phyloP scores from a whole-genome alignment of 768 basidiomycete species.

The Fomitopsis serialis region DNA sequence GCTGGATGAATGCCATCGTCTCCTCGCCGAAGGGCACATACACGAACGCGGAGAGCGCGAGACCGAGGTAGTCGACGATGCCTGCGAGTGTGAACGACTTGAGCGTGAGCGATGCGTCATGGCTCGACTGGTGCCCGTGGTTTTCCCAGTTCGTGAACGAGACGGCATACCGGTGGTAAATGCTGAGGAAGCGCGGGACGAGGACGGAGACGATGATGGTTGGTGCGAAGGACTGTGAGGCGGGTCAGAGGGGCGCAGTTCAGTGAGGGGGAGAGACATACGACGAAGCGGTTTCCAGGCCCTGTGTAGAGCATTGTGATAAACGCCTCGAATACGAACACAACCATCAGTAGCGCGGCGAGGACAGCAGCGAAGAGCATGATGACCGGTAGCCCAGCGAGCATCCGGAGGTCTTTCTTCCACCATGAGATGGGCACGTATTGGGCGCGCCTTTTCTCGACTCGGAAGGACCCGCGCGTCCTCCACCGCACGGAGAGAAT shows the following conservation, averaged over 20 bases:
- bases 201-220: conserved; percentile 78
- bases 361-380: conserved; percentile 67
- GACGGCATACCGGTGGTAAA: conserved; percentile 66
- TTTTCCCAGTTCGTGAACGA: conserved; percentile 88
- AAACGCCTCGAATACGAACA: conserved; percentile 89
- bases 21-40: conserved; percentile 92
- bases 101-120: conserved; percentile 75
- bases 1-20: conserved; percentile 57
- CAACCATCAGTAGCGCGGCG: conserved; percentile 65
- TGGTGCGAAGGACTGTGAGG: conserved; percentile 63
- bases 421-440: conserved; percentile 58
- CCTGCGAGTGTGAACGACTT: conserved; percentile 89
- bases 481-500: conserved; percentile 81
- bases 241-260: background rate
- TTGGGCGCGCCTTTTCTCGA: conserved; percentile 66
- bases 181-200: conserved; percentile 72
- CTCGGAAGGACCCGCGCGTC: conserved; percentile 68
- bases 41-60: conserved; percentile 91
- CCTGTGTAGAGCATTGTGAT: conserved; percentile 86
- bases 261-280: conserved; percentile 33
- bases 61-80: conserved; percentile 85
- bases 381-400: conserved; percentile 70
- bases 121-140: conserved; percentile 73
- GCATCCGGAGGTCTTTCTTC: conserved; percentile 61
- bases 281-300: conserved; percentile 72